Percentiles rank a stretch among this genome's conserved stretches.
These are phyloP conservation scores for Epichloe hybrida DNA, from an alignment of 2,329 filamentous ascomycete genomes.

Conservation along the genomic window DNA sequence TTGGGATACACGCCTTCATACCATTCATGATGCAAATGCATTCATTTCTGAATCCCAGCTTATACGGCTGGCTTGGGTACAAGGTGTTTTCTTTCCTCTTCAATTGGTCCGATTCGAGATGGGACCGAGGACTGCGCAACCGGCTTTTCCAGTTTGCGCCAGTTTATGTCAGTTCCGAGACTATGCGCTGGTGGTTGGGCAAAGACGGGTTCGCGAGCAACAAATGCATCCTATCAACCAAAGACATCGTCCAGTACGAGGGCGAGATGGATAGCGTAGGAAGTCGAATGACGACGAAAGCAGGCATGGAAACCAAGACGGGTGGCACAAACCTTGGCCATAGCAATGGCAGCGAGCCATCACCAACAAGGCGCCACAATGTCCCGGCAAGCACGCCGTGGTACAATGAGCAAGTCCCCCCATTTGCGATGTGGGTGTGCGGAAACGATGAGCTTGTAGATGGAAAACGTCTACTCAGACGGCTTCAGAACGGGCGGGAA, in stretches of 20 bases:
- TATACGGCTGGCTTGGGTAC: constrained; percentile 78
- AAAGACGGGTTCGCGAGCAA: constrained; percentile 67
- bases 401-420: constrained; percentile 72
- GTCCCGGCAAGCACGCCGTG: constrained; percentile 46
- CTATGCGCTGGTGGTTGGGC: constrained; percentile 93
- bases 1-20: constrained; percentile 88
- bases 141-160: constrained; percentile 89
- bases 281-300: constrained; percentile 1
- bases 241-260: constrained; percentile 51
- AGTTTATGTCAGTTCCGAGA: constrained; percentile 78
- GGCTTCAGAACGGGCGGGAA: constrained; percentile 66
- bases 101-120: constrained; percentile 70
- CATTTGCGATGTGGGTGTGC: constrained; percentile 73
- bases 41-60: constrained; percentile 41
- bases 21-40: constrained; percentile 88
- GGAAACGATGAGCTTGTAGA: constrained; percentile 78
- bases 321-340: neutral
- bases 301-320: neutral
- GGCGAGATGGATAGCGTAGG: constrained; percentile 42
- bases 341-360: neutral
- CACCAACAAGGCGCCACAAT: constrained; percentile 12
- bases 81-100: constrained; percentile 83
- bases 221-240: constrained; percentile 74
- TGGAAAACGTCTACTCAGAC: constrained; percentile 56
- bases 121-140: constrained; percentile 67